Evolutionary conservation across 768 basidiomycete species (phyloP), one percentile per base, ranked within the genome.

Genomic region (Termitomyces sp.): DNA sequence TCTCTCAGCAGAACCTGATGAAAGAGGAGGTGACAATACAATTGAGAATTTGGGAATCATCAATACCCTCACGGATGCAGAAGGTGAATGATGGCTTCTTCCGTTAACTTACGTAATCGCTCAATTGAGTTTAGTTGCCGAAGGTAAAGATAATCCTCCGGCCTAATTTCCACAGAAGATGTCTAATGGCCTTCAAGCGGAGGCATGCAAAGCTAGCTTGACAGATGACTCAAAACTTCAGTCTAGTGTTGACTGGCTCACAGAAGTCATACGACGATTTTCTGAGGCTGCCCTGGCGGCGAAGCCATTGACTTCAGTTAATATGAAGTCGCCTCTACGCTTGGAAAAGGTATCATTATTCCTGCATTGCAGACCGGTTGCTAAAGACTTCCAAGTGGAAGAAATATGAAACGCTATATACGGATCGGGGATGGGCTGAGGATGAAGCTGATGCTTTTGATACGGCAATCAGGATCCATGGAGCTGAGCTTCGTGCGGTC

Each of bases 401-500:
- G 74, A 86, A 77, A 30, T 61, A 69, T 16, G 86, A 89, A 62
- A 81, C 77, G 1, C 74, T 79, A 25, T 89, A 82, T 62, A 81
- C 77, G 1, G 91, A 94, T 69, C 79, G 76, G 61, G 81, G 83
- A 50, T 94, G 89, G 88, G 79, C 75, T 2, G 72, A 76, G 23
- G 84, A 86, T 51, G 91, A 94, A 63, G 68, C 83, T 17, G 78
- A 80, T 19, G 82, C 83, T 3, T 94, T 94, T 68, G 89, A 92
- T 66, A 86, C 89, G 61, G 88, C 80, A 5, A 87, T 92, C 46
- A 63, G 74, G 47, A 72, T 75, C n/a, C 82, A 90, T 61, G 88
- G 89, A 30, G 86, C 90, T 12, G 91, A 94, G 66, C 83, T 94
- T 52, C 84, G 89, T 40, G 80, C 82, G 5, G 87, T 92, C 25